Conservation (phyloP, 176 grass and related monocot genomes). For the Elaeis guineensis region DNA sequence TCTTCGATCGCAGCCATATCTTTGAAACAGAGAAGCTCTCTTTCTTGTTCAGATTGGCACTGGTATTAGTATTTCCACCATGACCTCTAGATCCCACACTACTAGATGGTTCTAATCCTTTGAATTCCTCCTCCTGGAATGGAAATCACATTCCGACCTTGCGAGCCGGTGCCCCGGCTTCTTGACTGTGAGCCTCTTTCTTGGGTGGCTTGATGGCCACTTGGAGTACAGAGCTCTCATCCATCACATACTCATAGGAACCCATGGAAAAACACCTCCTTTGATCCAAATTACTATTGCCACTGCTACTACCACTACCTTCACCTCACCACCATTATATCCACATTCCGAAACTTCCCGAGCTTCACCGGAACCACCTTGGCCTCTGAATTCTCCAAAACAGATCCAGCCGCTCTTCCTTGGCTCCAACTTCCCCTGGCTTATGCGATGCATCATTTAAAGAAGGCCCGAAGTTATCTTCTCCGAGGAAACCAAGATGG, state of each 20-base stretch:
- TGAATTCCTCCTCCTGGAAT: constrained; percentile 1
- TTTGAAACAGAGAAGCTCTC: constrained; percentile 89
- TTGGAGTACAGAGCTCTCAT: neutral
- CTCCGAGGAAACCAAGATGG: no score
- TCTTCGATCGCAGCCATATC: constrained; percentile 66
- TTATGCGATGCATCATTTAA: no score
- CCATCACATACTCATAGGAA: constrained; percentile 13
- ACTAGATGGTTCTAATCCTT: neutral
- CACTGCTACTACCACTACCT: no score
- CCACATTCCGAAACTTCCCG: constrained; percentile 8
- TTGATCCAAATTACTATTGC: neutral
- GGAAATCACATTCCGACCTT: neutral
- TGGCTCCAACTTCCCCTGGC: no score
- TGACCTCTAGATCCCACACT: neutral
- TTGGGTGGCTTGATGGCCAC: constrained; percentile 4
- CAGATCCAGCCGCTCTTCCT: no score
- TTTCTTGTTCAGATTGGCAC: neutral
- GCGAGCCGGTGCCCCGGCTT: neutral
- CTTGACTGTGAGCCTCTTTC: neutral
- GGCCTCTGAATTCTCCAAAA: neutral
- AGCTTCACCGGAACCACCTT: constrained; percentile 1
- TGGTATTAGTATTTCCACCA: constrained; percentile 6
- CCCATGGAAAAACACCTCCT: constrained; percentile 14
- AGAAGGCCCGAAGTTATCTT: no score
- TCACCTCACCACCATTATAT: neutral